Base-by-base conservation (phyloP, 2,329 filamentous ascomycete species). In the Hypoxylon sp. region DNA sequence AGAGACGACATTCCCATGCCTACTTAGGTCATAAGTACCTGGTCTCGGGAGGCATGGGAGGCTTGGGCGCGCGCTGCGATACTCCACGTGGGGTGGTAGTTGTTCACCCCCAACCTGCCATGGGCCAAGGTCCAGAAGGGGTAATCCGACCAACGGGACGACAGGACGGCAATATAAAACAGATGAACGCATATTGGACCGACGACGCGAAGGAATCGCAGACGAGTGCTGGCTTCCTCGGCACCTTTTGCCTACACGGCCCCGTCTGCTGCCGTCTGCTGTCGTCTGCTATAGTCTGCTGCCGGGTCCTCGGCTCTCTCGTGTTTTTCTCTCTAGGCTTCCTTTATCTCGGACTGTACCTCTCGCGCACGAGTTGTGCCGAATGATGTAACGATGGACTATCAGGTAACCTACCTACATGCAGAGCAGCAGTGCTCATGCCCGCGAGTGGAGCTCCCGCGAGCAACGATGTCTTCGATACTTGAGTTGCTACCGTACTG, bases 301-400 rank as follows among this genome's bases (percentile, higher is more conserved):
- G 40, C 40, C 26, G 21, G 21, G 33, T 24, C 21, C n/a, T 11
- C 23, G 49, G 31, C 33, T 29, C 27, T 42, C 33, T 50, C 42
- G 31, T 40, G 42, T 50, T 54, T 43, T 51, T 49, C 48, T 50
- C 50, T 49, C 48, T 23, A 51, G 29, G 48, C 21, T 50, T 54
- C 55, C 29, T 59, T 46, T 53, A n/a, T n/a, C 43, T 24, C 40
- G 43, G 45, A 61, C 29, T 47, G 50, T 48, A 61, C 40, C 56
- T 59, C 57, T 57, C 55, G 60, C 58, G 54, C 54, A 59, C 49
- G 42, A 55, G 45, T 58, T 45, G 54, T 61, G 51, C 51, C 38
- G 55, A 24, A 65, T 65, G 62, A 65, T 65, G 62, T 58, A 63
- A 64, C 62, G 48, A 60, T 62, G 60, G 56, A 58, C 42, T 58